Evolutionary conservation across 148 eudicot genomes (phyloP).

Genomic region (Amaranthus hypochondriacus): DNA sequence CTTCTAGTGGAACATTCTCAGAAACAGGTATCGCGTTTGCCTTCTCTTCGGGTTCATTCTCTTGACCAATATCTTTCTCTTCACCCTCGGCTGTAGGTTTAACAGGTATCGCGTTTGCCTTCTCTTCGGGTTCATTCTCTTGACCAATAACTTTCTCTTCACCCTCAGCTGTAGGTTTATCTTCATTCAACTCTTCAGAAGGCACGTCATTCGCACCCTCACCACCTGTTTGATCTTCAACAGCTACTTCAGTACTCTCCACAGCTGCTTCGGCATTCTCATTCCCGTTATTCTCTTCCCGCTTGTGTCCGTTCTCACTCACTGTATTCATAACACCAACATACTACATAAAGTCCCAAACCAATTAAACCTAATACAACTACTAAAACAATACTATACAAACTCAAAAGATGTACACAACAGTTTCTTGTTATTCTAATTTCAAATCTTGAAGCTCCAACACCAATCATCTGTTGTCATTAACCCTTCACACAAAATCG

Average conservation of each 20-base stretch:
- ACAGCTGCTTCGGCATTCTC: constrained; percentile 25
- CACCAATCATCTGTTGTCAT: no score
- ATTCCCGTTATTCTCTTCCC: constrained; percentile 34
- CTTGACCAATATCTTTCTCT: constrained; percentile 19
- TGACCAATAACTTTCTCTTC: constrained; percentile 20
- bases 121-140: constrained; percentile 21
- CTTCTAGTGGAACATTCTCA: constrained; percentile 28
- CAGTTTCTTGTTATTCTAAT: no score
- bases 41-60: constrained; percentile 20
- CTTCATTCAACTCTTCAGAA: constrained; percentile 19
- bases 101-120: constrained; percentile 14
- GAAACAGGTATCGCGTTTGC: constrained; percentile 16
- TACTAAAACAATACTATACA: neutral
- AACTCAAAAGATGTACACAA: no score
- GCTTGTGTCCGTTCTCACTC: constrained; percentile 44
- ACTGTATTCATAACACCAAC: constrained; percentile 14
- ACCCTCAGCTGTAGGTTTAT: constrained; percentile 27
- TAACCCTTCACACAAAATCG: no score
- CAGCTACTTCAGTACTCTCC: constrained; percentile 21
- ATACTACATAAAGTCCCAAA: neutral
- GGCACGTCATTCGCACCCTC: constrained; percentile 27
- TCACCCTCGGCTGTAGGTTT: constrained; percentile 29
- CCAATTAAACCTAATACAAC: neutral
- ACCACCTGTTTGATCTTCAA: constrained; percentile 20
- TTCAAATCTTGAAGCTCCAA: no score